Evolutionary conservation across 371 early-diverging fungal genomes (phyloP), one percentile per base, ranked within the genome.

Genomic region (Mortierella sp.): DNA sequence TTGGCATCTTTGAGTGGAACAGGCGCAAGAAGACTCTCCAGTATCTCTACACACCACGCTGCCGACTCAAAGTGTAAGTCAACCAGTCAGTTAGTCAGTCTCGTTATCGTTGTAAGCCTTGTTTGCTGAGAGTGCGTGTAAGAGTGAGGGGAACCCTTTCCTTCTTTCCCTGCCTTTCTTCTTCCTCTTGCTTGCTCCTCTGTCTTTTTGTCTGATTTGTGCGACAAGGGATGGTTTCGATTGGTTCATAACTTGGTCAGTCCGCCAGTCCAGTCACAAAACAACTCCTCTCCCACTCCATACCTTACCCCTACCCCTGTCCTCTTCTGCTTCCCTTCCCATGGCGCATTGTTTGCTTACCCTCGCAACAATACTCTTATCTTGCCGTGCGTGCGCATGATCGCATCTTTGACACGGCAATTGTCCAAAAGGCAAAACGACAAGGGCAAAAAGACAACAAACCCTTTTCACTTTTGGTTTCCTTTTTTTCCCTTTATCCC

Each of bases 1-100:
- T 85, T 24, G 72, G 73, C 39, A 61, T 79, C 53, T 87, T 87
- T 72, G 87, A 87, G 69, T 84, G 79, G 76, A 80, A 86, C 66
- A 61, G 87, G 14, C 73, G 86, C 7, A 76, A 77, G 71, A 85
- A 85, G 76, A 80, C 85, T 0, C 72, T 86, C 10, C 73, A 80
- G 39, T 83, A 87, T 70, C 73, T 87, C 2, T 87, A 87, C 39
- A 85, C 83, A 11, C 86, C 86, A 14, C 47, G 87, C 24, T 79
- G 79, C 52, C 71, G 74, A 4, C 73, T 87, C 6, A 48, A 71
- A 41, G 79, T 81, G 87, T 87, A 82, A 76, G 85, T 68, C 0
- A 45, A 47, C 8, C 26, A 31, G 22, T 37, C n/a, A n/a, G n/a
- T n/a, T n/a, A n/a, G 0, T 55, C 31, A 11, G 22, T 26, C 26